These are phyloP conservation scores for Lactifluus subvellereus DNA, from an alignment of 768 basidiomycete genomes.

Conservation along the genomic window DNA sequence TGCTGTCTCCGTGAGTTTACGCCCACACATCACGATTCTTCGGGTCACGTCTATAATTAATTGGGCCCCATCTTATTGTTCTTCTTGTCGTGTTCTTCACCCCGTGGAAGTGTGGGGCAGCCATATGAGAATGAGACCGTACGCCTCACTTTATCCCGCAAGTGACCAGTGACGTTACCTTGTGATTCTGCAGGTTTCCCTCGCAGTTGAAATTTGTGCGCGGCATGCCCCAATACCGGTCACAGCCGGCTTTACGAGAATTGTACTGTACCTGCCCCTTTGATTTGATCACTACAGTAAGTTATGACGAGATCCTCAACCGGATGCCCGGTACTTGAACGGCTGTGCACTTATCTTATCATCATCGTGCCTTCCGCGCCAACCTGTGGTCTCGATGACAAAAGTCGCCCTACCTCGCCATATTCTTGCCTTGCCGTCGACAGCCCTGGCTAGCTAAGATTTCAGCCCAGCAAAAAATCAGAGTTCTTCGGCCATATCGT, in stretches of 20 bases:
- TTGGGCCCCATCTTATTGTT: neutral
- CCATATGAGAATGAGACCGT: neutral
- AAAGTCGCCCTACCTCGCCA: neutral
- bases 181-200: neutral
- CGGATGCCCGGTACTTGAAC: neutral
- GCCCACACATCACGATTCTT: neutral
- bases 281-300: neutral
- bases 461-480: too few species aligned
- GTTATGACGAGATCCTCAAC: neutral
- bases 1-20: neutral
- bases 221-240: neutral
- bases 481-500: too few species aligned
- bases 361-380: neutral
- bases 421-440: too few species aligned
- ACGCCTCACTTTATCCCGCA: neutral
- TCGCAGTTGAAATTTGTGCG: neutral
- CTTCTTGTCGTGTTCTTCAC: neutral
- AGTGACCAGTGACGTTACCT: neutral
- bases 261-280: neutral
- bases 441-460: too few species aligned
- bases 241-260: neutral
- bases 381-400: neutral
- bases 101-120: neutral
- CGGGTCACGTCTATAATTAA: neutral
- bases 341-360: neutral